Conservation (phyloP, 495 filamentous ascomycete genomes). For the Evansstolkia leycettana region DNA sequence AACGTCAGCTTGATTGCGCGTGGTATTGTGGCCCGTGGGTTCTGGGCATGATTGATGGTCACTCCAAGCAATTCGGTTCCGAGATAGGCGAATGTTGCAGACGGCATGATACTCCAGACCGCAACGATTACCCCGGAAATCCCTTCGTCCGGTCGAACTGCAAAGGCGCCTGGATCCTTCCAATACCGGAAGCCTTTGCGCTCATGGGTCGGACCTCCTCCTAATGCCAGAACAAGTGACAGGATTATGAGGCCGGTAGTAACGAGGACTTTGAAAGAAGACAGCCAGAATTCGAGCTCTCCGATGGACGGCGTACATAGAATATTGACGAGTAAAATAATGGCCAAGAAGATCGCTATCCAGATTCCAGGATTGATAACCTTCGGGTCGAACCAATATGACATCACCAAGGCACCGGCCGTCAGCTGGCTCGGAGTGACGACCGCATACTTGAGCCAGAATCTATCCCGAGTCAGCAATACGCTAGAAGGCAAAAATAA, state of each 20-base stretch:
- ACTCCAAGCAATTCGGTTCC: conserved; percentile 77
- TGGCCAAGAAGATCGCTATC: conserved; percentile 41
- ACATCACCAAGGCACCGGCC: conserved; percentile 64
- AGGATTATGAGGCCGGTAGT: conserved; percentile 56
- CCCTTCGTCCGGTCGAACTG: conserved; percentile 27
- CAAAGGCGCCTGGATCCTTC: conserved; percentile 55
- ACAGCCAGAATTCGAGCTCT: conserved; percentile 77
- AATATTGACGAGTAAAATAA: conserved; percentile 43
- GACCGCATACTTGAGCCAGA: conserved; percentile 59
- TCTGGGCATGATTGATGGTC: conserved; percentile 57
- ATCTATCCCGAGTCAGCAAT: background rate
- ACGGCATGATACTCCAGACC: conserved; percentile 69
- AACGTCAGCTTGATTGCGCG: conserved; percentile 70
- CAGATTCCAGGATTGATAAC: conserved; percentile 37
- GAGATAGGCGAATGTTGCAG: conserved; percentile 71
- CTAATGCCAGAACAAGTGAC: conserved; percentile 56
- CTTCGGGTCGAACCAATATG: conserved; percentile 48
- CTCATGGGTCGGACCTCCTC: conserved; percentile 61
- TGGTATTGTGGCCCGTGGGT: conserved; percentile 66
- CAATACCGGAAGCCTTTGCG: conserved; percentile 70
- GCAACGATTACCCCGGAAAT: conserved; percentile 48
- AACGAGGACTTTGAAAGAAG: conserved; percentile 59
- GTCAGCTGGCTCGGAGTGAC: conserved; percentile 72
- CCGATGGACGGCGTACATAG: conserved; percentile 59
- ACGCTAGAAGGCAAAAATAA: background rate